Conservation (phyloP, 2,329 filamentous ascomycete genomes). For the Phaeosphaeriaceae sp. region DNA sequence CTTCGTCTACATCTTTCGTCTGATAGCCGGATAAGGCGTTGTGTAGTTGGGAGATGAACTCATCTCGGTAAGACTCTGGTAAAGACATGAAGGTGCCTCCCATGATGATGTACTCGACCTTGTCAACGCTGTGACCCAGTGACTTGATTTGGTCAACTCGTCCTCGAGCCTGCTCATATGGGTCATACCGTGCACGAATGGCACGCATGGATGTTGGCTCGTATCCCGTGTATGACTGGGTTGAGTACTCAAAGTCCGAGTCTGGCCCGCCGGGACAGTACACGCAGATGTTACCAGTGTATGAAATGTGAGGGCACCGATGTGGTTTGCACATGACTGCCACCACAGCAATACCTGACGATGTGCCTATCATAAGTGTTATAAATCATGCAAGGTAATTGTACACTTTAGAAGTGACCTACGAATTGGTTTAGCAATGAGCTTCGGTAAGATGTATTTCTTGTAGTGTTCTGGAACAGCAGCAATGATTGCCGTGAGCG, state of each 20-base stretch:
- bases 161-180: slow-evolving; percentile 95
- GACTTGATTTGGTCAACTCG: slow-evolving; percentile 96
- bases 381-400: slow-evolving; percentile 1
- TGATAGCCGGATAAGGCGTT: slow-evolving; percentile 97
- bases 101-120: slow-evolving; percentile 99
- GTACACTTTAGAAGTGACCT: slow-evolving; percentile 41
- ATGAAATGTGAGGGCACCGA: slow-evolving; percentile 95
- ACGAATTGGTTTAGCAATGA: slow-evolving; percentile 96
- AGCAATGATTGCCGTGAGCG: slow-evolving; percentile 94
- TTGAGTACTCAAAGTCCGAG: slow-evolving; percentile 98
- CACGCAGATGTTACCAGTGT: slow-evolving; percentile 98
- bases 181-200: slow-evolving; percentile 95
- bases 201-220: slow-evolving; percentile 98
- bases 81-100: slow-evolving; percentile 99
- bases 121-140: slow-evolving; percentile 95
- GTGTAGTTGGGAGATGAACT: slow-evolving; percentile 94
- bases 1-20: slow-evolving; percentile 92
- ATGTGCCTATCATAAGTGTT: slow-evolving; percentile 69
- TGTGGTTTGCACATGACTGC: slow-evolving; percentile 99
- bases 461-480: slow-evolving; percentile 99
- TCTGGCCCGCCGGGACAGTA: slow-evolving; percentile 98
- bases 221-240: slow-evolving; percentile 97
- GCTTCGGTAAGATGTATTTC: slow-evolving; percentile 95
- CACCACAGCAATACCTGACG: slow-evolving; percentile 95
- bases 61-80: slow-evolving; percentile 84